Evolutionary conservation across 192 early-diverging fungal species (phyloP).

Genomic region (Coemansia sp.): DNA sequence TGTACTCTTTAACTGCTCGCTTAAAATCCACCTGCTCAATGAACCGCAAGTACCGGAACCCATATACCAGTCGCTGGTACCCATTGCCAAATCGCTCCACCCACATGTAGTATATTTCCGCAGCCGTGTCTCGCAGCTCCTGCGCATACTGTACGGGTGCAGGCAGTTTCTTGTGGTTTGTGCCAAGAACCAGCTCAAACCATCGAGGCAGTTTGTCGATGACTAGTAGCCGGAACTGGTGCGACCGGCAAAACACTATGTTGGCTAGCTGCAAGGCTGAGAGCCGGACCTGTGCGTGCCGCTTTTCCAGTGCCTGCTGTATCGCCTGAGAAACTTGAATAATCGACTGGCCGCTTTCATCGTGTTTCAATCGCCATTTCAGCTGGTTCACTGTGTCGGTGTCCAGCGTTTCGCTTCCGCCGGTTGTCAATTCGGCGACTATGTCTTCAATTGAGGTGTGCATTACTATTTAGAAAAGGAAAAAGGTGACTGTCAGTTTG

Average conservation of each 20-base stretch:
- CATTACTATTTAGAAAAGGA: slow-evolving; percentile 11
- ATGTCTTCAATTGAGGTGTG: slow-evolving; percentile 11
- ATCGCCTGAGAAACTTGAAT: slow-evolving; percentile 6
- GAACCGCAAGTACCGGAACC: slow-evolving; percentile 58
- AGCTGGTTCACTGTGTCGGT: slow-evolving; percentile 13
- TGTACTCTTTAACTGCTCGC: slow-evolving; percentile 10
- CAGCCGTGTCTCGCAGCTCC: slow-evolving; percentile 52
- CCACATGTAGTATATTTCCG: slow-evolving; percentile 60
- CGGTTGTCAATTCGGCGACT: slow-evolving; percentile 27
- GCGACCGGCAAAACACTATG: slow-evolving; percentile 65
- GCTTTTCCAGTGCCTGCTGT: slow-evolving; percentile 15
- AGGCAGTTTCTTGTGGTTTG: slow-evolving; percentile 56
- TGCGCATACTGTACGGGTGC: slow-evolving; percentile 55
- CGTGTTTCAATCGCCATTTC: slow-evolving; percentile 22
- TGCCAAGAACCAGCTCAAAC: slow-evolving; percentile 58
- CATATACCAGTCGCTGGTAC: slow-evolving; percentile 59
- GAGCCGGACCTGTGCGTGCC: slow-evolving; percentile 59
- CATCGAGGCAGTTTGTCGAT: slow-evolving; percentile 56
- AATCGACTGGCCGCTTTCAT: slow-evolving; percentile 2
- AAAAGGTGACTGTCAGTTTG: not conserved
- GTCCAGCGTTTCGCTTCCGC: slow-evolving; percentile 22
- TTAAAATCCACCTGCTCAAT: slow-evolving; percentile 36
- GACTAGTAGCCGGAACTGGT: slow-evolving; percentile 60
- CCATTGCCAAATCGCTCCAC: slow-evolving; percentile 55
- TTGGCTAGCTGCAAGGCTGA: slow-evolving; percentile 59